phyloP scores from a whole-genome alignment of 257 asterid species.

The Apocynum venetum region DNA sequence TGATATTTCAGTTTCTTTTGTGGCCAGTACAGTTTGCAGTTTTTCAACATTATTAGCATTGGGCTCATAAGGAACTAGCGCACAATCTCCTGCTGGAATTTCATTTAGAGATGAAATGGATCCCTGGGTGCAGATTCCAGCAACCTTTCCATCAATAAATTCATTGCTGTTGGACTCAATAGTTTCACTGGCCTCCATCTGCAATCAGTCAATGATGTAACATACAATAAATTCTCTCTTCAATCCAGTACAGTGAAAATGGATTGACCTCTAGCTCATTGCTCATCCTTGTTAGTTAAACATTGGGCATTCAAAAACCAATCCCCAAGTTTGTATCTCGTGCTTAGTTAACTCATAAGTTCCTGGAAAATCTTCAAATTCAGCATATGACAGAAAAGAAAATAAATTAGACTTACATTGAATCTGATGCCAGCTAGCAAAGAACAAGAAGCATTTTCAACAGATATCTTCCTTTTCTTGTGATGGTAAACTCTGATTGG shows the following conservation, averaged over 20 bases:
- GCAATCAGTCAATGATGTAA: constrained; percentile 11
- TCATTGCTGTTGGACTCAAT: constrained; percentile 2
- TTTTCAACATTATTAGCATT: constrained; percentile 8
- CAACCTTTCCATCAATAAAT: constrained; percentile 14
- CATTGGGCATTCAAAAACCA: not conserved
- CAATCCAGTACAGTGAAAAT: not conserved
- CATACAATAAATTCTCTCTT: not conserved
- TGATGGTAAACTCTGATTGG: constrained; percentile 21
- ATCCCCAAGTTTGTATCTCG: not conserved
- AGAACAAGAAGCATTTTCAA: constrained; percentile 14
- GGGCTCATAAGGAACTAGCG: constrained; percentile 14
- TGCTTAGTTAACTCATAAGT: not conserved
- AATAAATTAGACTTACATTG: constrained; percentile 4
- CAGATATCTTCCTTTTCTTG: constrained; percentile 24
- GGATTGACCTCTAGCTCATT: not conserved
- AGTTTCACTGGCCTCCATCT: constrained; percentile 15
- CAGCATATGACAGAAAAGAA: not conserved
- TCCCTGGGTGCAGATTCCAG: not conserved
- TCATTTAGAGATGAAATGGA: not conserved
- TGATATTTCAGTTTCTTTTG: constrained; percentile 27
- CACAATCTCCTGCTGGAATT: constrained; percentile 3
- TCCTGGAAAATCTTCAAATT: not conserved
- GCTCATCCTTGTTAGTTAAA: not conserved
- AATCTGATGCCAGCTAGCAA: constrained; percentile 21
- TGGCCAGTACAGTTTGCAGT: constrained; percentile 6